Evolutionary conservation across 441 rosid genomes (phyloP), one percentile per base, ranked within the genome.

Genomic region (Euphorbia schlechtendalii): DNA sequence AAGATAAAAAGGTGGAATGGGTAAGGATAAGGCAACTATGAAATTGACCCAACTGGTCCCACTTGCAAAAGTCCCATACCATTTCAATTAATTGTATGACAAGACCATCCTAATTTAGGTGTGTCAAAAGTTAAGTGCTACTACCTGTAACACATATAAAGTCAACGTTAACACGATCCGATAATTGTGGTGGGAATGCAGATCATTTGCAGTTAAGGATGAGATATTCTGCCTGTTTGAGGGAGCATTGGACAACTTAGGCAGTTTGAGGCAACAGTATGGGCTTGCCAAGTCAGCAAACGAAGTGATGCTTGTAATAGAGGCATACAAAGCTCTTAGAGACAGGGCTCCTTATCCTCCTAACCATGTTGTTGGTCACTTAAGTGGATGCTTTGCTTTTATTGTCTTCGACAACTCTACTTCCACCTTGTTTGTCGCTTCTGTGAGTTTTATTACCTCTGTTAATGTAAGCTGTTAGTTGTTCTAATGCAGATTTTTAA

Each of bases 311-410:
- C 70, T 93, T 65, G 89, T 93, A 34, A 93, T 93, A 15, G 98
- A 93, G 78, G 98, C 98, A 36, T 93, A 90, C 57, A 93, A 93
- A 89, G 89, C 97, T 46, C 95, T 93, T 22, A 92, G 98, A 12
- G 98, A 93, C 75, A 74, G 98, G 59, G 98, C 96, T 30, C 98
- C 98, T 8, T 93, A 86, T 74, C 98, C 98, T 18, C 71, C 96
- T 0, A 90, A 77, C 85, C 98, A 88, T 51, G 91, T 93, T 5
- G 96, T 93, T 21, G 87, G 88, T 56, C 96, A 93, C 76, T 89
- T 93, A 4, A 77, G 77, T 27, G 97, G 98, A 1, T 78, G 74
- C 71, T 93, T 93, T 54, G 83, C 96, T 54, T 93, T 93, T 85
- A 73, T 93, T 72, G 96, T 90, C 73, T 93, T 80, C 17, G 98